Evolutionary conservation across 2,329 filamentous ascomycete species (phyloP).

Genomic region (Talaromyces sp.): DNA sequence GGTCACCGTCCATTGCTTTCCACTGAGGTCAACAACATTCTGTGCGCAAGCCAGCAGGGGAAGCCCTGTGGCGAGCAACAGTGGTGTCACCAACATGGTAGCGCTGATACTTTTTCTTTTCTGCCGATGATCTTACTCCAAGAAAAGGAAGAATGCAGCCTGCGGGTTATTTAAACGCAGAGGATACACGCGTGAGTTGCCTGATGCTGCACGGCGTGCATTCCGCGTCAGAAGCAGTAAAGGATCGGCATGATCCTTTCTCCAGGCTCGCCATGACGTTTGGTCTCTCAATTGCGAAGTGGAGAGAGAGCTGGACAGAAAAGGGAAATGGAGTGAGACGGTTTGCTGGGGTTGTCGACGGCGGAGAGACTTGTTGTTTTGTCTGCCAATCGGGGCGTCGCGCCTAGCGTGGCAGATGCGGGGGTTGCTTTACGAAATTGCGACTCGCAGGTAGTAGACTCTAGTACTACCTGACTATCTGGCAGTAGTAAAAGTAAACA

Average conservation of each 20-base stretch:
- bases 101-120: background rate
- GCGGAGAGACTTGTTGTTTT: background rate
- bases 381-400: background rate
- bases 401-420: background rate
- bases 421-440: background rate
- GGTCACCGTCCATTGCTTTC: conserved; percentile 41
- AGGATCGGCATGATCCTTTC: background rate
- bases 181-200: background rate
- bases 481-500: too few species aligned
- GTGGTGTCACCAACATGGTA: background rate
- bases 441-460: background rate
- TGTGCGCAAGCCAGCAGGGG: conserved; percentile 20
- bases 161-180: background rate
- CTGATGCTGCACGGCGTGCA: background rate
- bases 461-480: background rate
- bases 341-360: background rate
- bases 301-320: background rate
- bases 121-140: background rate
- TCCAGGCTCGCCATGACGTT: background rate
- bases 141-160: background rate
- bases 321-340: background rate
- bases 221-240: background rate
- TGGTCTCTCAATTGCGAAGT: background rate
- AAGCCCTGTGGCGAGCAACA: conserved; percentile 6
- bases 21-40: conserved; percentile 38